phyloP scores from a whole-genome alignment of 2,329 filamentous ascomycete species.

The Phialophora macrospora region DNA sequence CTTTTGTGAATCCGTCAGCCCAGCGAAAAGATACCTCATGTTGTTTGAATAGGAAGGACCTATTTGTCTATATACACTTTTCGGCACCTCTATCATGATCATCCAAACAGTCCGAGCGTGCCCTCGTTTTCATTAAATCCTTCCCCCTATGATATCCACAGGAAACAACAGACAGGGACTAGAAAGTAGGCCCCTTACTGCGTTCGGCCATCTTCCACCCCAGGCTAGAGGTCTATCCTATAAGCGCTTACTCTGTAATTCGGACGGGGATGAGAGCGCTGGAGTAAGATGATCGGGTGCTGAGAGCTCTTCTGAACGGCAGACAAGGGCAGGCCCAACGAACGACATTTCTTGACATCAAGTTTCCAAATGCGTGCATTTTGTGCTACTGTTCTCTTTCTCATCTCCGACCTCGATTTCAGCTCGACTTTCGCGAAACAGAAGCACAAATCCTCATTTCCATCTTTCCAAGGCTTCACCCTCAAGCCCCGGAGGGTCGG shows the following conservation, averaged over 20 bases:
- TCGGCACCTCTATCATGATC: not conserved
- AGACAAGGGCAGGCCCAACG: not conserved
- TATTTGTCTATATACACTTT: not conserved
- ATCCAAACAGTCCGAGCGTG: conserved; percentile 4
- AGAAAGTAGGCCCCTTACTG: too few species aligned
- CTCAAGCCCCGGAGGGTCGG: not conserved
- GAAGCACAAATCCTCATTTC: not conserved
- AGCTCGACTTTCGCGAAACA: not conserved
- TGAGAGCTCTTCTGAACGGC: not conserved
- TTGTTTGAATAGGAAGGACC: conserved; percentile 2
- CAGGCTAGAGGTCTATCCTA: too few species aligned
- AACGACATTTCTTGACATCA: not conserved
- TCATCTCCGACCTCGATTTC: not conserved
- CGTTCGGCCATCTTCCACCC: too few species aligned
- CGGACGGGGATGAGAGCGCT: not conserved
- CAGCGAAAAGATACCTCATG: conserved; percentile 2
- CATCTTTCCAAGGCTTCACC: not conserved
- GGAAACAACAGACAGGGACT: too few species aligned
- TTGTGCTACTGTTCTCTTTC: not conserved
- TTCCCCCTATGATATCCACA: not conserved
- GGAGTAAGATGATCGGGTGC: not conserved
- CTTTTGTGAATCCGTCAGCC: not conserved
- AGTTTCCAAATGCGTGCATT: not conserved
- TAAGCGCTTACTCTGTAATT: not conserved
- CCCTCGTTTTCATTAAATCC: not conserved